These are phyloP conservation scores for Ophiostoma ulmi DNA, from an alignment of 2,329 filamentous ascomycete genomes.

Conservation along the genomic window DNA sequence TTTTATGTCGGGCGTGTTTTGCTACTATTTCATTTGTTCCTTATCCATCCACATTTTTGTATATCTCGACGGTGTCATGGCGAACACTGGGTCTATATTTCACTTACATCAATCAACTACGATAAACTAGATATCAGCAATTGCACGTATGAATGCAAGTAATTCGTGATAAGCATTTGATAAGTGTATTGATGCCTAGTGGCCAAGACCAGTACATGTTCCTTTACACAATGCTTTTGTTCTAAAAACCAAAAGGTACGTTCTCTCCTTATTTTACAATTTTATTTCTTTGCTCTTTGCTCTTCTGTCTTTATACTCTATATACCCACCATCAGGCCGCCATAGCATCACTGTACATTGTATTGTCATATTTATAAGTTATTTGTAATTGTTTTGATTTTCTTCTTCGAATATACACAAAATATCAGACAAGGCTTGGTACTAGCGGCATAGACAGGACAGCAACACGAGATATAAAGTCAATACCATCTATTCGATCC, in stretches of 20 bases:
- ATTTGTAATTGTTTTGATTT: too few species aligned
- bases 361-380: background rate
- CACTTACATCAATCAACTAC: background rate
- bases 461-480: slow-evolving; percentile 9
- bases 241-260: too few species aligned
- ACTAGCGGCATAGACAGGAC: background rate
- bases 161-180: too few species aligned
- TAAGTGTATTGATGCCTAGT: too few species aligned
- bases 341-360: too few species aligned
- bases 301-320: too few species aligned
- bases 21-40: background rate
- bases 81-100: background rate
- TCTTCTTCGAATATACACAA: too few species aligned
- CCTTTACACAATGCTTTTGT: too few species aligned
- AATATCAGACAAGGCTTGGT: background rate
- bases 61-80: background rate
- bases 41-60: background rate
- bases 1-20: background rate
- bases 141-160: background rate
- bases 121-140: background rate
- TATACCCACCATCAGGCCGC: too few species aligned
- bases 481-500: slow-evolving; percentile 28
- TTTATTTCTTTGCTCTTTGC: too few species aligned
- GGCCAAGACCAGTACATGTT: too few species aligned
- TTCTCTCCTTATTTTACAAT: too few species aligned